A percentile compares a stretch with the other conserved stretches of the same genome.
Conservation (phyloP, 805 yeast species). For the Brettanomyces sp. region DNA sequence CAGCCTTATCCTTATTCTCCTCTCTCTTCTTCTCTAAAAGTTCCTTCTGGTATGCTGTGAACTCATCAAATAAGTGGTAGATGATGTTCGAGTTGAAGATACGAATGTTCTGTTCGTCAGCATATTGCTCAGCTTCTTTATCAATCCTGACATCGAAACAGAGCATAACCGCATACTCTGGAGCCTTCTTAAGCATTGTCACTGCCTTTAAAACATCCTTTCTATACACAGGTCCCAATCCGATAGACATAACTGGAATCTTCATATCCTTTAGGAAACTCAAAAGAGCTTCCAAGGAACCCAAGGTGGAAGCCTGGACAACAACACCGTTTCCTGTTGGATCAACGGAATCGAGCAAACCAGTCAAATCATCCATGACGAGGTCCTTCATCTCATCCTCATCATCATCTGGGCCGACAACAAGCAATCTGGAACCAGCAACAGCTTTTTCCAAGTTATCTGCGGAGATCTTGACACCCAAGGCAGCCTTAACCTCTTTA, state of each 20-base stretch:
- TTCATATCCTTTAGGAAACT: conserved; percentile 98
- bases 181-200: conserved; percentile 94
- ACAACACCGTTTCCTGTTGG: conserved; percentile 94
- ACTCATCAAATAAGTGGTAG: conserved; percentile 91
- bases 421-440: conserved; percentile 93
- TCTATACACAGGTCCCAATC: conserved; percentile 95
- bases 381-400: conserved; percentile 97
- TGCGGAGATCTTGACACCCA: conserved; percentile 98
- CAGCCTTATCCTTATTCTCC: conserved; percentile 80
- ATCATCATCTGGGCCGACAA: conserved; percentile 95
- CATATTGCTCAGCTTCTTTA: conserved; percentile 97
- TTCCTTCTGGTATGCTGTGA: conserved; percentile 84
- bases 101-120: conserved; percentile 83
- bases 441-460: conserved; percentile 97
- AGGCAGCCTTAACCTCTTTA: conserved; percentile 96
- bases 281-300: conserved; percentile 92
- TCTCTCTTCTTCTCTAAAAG: conserved; percentile 84
- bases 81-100: conserved; percentile 95
- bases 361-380: conserved; percentile 97
- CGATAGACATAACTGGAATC: conserved; percentile 98
- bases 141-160: conserved; percentile 97
- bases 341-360: conserved; percentile 89
- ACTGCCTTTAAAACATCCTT: conserved; percentile 97
- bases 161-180: conserved; percentile 93
- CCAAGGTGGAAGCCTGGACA: conserved; percentile 97